phyloP scores from a whole-genome alignment of 179 eudicot species.

The Spergularia azorica region DNA sequence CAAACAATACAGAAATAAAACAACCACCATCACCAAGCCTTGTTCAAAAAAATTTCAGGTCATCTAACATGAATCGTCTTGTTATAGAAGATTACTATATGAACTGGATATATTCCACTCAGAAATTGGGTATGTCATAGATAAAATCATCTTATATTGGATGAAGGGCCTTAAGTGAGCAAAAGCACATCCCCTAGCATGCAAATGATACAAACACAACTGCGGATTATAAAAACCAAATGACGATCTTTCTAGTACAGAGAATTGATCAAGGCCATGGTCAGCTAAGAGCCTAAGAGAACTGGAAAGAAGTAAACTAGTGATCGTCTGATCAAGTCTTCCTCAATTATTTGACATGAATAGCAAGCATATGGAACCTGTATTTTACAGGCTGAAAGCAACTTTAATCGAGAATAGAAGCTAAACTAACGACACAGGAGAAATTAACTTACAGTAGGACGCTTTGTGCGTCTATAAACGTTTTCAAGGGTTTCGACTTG shows the following conservation, averaged over 20 bases:
- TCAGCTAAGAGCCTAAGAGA: neutral
- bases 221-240: neutral
- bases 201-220: neutral
- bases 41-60: too few relatives aligned
- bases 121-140: too few relatives aligned
- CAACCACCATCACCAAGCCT: neutral
- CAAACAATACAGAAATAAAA: too few relatives aligned
- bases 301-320: neutral
- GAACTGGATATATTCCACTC: too few relatives aligned
- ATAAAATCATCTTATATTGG: too few relatives aligned
- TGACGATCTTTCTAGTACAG: neutral
- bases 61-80: too few relatives aligned
- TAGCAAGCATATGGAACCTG: constrained; percentile 2
- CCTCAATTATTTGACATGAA: neutral
- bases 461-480: constrained; percentile 75
- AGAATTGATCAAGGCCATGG: too few relatives aligned
- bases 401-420: neutral
- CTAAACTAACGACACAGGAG: neutral
- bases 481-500: constrained; percentile 83
- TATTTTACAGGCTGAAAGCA: constrained; percentile 12
- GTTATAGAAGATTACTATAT: too few relatives aligned
- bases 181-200: too few relatives aligned
- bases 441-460: constrained; percentile 80
- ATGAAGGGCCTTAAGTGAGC: too few relatives aligned
- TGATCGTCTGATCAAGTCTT: neutral